Conservation (phyloP, 176 grass and related monocot species). For the Cenchrus purpureus region DNA sequence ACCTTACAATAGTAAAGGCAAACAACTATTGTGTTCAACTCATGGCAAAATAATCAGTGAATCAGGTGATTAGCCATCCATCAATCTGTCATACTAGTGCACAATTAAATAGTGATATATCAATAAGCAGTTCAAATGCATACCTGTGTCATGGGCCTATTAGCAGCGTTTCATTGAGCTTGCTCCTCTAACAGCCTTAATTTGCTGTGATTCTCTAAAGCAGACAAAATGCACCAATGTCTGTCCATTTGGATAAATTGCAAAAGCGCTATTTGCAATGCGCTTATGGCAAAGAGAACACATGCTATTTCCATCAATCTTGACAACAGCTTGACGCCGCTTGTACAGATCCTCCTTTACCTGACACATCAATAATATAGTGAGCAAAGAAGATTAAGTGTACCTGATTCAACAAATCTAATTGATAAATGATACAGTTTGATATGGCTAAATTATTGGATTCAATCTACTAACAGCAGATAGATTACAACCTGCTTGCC, state of each 20-base stretch:
- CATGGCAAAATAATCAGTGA: slow-evolving; percentile 2
- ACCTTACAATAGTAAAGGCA: slow-evolving; percentile 16
- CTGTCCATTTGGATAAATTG: slow-evolving; percentile 97
- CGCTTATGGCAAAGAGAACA: slow-evolving; percentile 94
- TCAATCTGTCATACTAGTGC: not conserved
- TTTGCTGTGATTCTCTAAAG: slow-evolving; percentile 93
- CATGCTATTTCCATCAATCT: slow-evolving; percentile 91
- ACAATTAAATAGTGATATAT: not conserved
- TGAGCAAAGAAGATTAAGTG: slow-evolving; percentile 21
- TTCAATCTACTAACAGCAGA: too few species aligned
- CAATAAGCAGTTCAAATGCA: slow-evolving; percentile 21
- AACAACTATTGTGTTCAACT: not conserved
- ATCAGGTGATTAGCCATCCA: not conserved
- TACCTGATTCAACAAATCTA: not conserved
- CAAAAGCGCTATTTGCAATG: slow-evolving; percentile 91
- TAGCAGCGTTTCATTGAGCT: slow-evolving; percentile 55
- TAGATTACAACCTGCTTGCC: too few species aligned
- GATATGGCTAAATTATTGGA: too few species aligned
- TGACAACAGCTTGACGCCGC: slow-evolving; percentile 68
- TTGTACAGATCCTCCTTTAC: slow-evolving; percentile 92
- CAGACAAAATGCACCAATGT: slow-evolving; percentile 98
- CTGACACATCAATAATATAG: slow-evolving; percentile 49
- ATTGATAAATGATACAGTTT: not conserved
- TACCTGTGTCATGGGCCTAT: slow-evolving; percentile 46
- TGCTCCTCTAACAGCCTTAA: slow-evolving; percentile 72